A percentile compares a stretch with the other conserved stretches of the same genome.
phyloP scores from a whole-genome alignment of 2,329 filamentous ascomycete genomes.

The Microsporum ferrugineum region DNA sequence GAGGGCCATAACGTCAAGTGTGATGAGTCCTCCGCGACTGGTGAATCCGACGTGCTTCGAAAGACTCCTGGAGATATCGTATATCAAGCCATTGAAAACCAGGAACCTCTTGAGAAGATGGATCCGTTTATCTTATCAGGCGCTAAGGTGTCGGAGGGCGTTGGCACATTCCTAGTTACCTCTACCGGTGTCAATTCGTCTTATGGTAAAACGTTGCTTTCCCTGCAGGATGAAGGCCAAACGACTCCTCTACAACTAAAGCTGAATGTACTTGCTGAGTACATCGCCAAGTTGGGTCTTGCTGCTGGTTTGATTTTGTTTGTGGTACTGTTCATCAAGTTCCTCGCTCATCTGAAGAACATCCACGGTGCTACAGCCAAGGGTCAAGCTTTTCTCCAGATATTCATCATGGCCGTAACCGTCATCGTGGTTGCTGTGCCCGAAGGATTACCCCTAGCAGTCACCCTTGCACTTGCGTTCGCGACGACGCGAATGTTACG shows the following conservation, averaged over 20 bases:
- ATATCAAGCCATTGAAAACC: slow-evolving; percentile 50
- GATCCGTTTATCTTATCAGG: slow-evolving; percentile 76
- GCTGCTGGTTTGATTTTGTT: slow-evolving; percentile 65
- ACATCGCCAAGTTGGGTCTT: slow-evolving; percentile 65
- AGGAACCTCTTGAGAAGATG: slow-evolving; percentile 50
- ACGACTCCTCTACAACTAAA: slow-evolving; percentile 70
- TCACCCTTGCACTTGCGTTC: slow-evolving; percentile 51
- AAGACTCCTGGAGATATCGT: slow-evolving; percentile 56
- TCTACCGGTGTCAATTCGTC: slow-evolving; percentile 62
- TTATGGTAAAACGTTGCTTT: slow-evolving; percentile 68
- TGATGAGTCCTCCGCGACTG: slow-evolving; percentile 65
- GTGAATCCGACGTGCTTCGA: slow-evolving; percentile 61
- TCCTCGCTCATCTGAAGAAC: slow-evolving; percentile 33
- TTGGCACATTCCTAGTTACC: slow-evolving; percentile 65
- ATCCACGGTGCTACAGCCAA: slow-evolving; percentile 13
- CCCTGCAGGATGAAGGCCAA: slow-evolving; percentile 62
- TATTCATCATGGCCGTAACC: slow-evolving; percentile 67
- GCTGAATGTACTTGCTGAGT: slow-evolving; percentile 63
- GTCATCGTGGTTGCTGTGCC: slow-evolving; percentile 72
- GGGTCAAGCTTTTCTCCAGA: slow-evolving; percentile 63
- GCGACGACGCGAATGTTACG: slow-evolving; percentile 52
- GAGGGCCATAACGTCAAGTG: slow-evolving; percentile 55
- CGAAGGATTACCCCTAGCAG: slow-evolving; percentile 50
- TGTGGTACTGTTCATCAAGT: slow-evolving; percentile 67
- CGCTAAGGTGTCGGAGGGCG: slow-evolving; percentile 63